Percentiles rank a stretch among this genome's conserved stretches.
phyloP scores from a whole-genome alignment of 1,284 basidiomycete genomes.

The Phellopilus nigrolimitatus region DNA sequence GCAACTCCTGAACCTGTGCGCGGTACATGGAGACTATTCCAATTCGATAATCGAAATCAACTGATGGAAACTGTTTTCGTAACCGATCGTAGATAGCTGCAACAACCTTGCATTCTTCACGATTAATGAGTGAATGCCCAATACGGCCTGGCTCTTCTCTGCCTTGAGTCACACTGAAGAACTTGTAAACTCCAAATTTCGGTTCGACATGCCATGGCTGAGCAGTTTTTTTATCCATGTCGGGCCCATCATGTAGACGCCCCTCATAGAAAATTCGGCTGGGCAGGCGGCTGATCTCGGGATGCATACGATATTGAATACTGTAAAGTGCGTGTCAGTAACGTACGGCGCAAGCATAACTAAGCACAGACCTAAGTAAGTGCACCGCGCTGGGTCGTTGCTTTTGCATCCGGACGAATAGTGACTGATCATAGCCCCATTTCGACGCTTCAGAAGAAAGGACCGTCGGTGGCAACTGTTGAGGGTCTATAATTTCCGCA shows the following conservation, averaged over 20 bases:
- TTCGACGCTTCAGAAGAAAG: conserved; percentile 83
- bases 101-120: conserved; percentile 72
- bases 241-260: conserved; percentile 81
- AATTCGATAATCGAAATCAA: conserved; percentile 74
- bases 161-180: conserved; percentile 74
- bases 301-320: conserved; percentile 99
- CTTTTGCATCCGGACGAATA: conserved; percentile 92
- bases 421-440: conserved; percentile 83
- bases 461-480: conserved; percentile 96
- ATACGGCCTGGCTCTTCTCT: conserved; percentile 43
- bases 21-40: conserved; percentile 96
- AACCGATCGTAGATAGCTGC: conserved; percentile 78
- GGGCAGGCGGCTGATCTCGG: conserved; percentile 88
- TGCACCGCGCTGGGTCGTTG: conserved; percentile 78
- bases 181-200: conserved; percentile 85
- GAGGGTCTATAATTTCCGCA: conserved; percentile 64
- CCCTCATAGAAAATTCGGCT: conserved; percentile 88
- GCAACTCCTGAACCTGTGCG: conserved; percentile 82
- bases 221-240: conserved; percentile 80
- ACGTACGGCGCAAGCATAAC: conserved; percentile 8
- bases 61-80: conserved; percentile 54
- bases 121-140: conserved; percentile 78
- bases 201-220: conserved; percentile 83
- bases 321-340: conserved; percentile 36
- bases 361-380: conserved; percentile 68